Evolutionary conservation across 1,284 basidiomycete genomes (phyloP), one percentile per base, ranked within the genome.

Genomic region (Schizophyllum commune): DNA sequence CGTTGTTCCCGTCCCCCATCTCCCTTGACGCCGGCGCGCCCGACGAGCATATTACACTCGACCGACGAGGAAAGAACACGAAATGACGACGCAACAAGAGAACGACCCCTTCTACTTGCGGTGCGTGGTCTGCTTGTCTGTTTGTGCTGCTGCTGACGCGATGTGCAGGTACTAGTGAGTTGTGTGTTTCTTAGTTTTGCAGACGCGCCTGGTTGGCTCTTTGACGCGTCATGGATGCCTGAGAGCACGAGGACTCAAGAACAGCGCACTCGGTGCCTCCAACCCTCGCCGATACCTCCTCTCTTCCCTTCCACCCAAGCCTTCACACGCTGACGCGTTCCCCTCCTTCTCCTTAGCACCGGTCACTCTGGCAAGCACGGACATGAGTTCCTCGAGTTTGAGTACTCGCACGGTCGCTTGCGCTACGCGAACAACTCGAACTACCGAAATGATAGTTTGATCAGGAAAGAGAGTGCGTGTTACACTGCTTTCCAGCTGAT

Each of bases 371-470:
- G 95, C 63, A 94, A 94, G 74, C 94, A 97, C 70, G 95, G 95
- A 19, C 95, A 97, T 77, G 95, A 97, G 74, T 99, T 99, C 73
- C 83, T 99, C 57, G 97, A 99, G 75, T 99, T 98, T 71, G 96
- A 99, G 77, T 98, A 98, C 78, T 91, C 92, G 11, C 91, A 96
- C 75, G 97, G 96, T 7, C 88, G 96, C 62, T 82, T 99, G 65
- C 86, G 96, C 68, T 99, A 99, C 73, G 96, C 97, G 64, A 98
- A 99, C 83, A 99, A 99, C 83, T 98, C 95, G 20, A 99, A 99
- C 77, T 99, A 99, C 78, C 82, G 96, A 56, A 98, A 98, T 70
- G 97, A 99, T 77, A 92, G 89, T 72, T 78, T 99, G 60, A 98
- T 99, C 73, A 84, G 96, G 63, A 98, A 98, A 91, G 97, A 99